Percentiles rank a stretch among this genome's conserved stretches.
Evolutionary conservation across 2,329 filamentous ascomycete species (phyloP).

Genomic region (Claviceps sorghi): DNA sequence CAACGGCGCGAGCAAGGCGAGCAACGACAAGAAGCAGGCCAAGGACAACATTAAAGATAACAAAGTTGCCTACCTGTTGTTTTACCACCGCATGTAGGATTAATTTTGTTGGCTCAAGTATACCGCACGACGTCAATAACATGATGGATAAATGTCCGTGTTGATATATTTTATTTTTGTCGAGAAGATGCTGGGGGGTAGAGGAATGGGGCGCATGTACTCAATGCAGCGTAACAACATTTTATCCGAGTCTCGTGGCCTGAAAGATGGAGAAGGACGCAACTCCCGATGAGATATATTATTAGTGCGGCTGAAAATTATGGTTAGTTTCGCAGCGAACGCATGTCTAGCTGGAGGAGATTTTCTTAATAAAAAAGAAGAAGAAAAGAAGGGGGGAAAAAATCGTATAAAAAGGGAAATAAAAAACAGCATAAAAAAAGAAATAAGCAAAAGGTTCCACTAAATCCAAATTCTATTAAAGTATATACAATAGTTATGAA

Average conservation of each 20-base stretch:
- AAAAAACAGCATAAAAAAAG: background rate
- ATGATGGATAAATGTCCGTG: background rate
- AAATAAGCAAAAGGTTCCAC: too few species aligned
- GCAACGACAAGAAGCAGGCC: slow-evolving; percentile 41
- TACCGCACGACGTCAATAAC: too few species aligned
- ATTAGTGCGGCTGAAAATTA: background rate
- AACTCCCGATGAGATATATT: background rate
- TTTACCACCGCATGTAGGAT: slow-evolving; percentile 64
- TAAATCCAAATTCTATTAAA: too few species aligned
- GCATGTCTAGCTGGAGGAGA: background rate
- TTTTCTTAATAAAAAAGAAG: background rate
- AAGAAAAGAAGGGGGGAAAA: background rate
- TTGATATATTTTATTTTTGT: background rate
- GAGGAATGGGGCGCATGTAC: background rate
- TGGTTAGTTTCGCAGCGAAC: background rate
- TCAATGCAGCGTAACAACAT: background rate
- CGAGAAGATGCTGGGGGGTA: background rate
- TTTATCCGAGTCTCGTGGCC: background rate
- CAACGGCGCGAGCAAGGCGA: slow-evolving; percentile 47
- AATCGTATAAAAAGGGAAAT: background rate
- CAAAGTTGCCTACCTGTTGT: slow-evolving; percentile 92
- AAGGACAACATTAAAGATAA: slow-evolving; percentile 68
- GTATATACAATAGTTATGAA: too few species aligned
- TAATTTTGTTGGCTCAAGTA: background rate
- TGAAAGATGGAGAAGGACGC: background rate